Evolutionary conservation across 192 early-diverging fungal species (phyloP), one percentile per base, ranked within the genome.

Genomic region (Paraglomus brasilianum): DNA sequence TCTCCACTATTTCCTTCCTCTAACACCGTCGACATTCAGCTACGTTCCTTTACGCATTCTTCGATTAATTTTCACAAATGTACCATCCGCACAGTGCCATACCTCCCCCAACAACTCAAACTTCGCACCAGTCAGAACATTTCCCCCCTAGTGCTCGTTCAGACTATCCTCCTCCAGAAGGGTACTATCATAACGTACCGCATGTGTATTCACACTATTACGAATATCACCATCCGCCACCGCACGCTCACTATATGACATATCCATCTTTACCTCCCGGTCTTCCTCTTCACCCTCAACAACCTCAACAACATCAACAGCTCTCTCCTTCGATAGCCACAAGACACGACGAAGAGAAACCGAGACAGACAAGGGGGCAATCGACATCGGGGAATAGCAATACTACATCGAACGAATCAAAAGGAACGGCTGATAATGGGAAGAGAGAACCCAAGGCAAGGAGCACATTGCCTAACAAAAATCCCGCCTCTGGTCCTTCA

Each of bases 121-220:
- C 30, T 3, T 30, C 30, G 30, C 30, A 3, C 30, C 30, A 30
- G 30, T 30, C 30, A 30, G 30, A 30, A 30, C 30, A 30, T 30
- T 30, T 30, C 30, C 3, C 30, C 30, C 3, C 30, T 30, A 30
- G 30, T 30, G 30, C 30, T 30, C 30, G 30, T 30, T 30, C 30
- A 30, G 30, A 30, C 30, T 30, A 30, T 30, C 4, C 55, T 24
- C 41, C 64, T 47, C 56, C 40, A 13, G 40, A 36, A 19, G 57
- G 46, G 10, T 68, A 68, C 44, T 55, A 42, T 19, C 22, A 51
- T 53, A 44, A 19, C 8, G 19, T 52, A 39, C 61, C 50, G 22
- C 69, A 57, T 40, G 50, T 49, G 22, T 70, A 64, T 43, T 43
- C 24, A n/a, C 48, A 24, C 2, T 65, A 71, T 42, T 48, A 75